Base-by-base conservation (phyloP, 352 stramenopile genomes). In the Pythium oligandrum region DNA sequence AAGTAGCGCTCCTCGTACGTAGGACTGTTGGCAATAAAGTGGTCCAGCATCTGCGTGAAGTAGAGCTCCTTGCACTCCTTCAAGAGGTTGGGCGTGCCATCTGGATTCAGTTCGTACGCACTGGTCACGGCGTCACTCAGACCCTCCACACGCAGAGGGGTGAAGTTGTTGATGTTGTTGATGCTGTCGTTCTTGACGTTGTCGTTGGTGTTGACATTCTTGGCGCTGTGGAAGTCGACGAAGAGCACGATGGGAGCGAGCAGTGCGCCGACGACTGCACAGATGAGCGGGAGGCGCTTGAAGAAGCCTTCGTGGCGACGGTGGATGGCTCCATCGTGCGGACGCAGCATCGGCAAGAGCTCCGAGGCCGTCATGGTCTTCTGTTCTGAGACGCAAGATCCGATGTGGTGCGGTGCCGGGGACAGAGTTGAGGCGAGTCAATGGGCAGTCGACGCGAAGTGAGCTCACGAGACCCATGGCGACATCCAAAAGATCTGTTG, bases 1-100 rank as follows among this genome's bases (percentile, higher is more conserved):
- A 96, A 97, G 68, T 95, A 96, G 48, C 90, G 81, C 61, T 96
- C 75, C 59, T 86, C 57, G 66, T 88, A 96, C 8, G 66, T 92
- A 26, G 68, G 64, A 11, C 66, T 74, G 7, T 66, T 63, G 36
- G 72, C 63, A 46, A 78, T 64, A 57, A 90, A 92, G 66, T 92
- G 79, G 61, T 90, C 82, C 50, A 92, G 75, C 51, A 70, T 73
- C 70, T 92, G 82, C 35, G 69, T 78, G 51, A 90, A 83, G 59
- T 75, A 89, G 17, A 67, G 72, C 61, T 92, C 79, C 38, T 90
- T 65, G 58, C 82, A 92, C 32, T 90, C 57, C 4, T 53, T 50
- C 12, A 83, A 57, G 44, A 90, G 48, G 37, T 91, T 71, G 38
- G 53, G 70, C 33, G 61, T 63, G 36, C 59, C 64, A 36, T 85